A percentile compares a stretch with the other conserved stretches of the same genome.
Conservation (phyloP, 202 grass and related monocot species). For the Thinopyrum obtusiflorum region DNA sequence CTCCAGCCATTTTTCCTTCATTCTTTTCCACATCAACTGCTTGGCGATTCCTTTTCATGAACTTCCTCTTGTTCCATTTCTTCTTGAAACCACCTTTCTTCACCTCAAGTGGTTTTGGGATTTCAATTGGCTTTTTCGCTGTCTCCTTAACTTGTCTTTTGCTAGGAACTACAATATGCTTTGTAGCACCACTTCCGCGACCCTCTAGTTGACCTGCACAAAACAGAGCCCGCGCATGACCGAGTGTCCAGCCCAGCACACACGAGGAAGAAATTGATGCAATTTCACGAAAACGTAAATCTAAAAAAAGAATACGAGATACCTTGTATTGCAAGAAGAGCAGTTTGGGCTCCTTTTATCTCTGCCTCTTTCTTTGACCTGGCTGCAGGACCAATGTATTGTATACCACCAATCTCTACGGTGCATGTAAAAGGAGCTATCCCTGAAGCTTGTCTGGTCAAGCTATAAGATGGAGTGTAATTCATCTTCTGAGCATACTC, state of each 20-base stretch:
- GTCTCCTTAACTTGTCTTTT: conserved; percentile 46
- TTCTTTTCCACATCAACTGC: conserved; percentile 44
- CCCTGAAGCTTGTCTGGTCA: conserved; percentile 50
- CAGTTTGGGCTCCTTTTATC: conserved; percentile 79
- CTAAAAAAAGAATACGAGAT: neutral
- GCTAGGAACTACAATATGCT: conserved; percentile 64
- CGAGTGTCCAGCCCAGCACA: neutral
- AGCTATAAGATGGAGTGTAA: conserved; percentile 79
- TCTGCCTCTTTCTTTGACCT: conserved; percentile 81
- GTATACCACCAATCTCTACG: conserved; percentile 82
- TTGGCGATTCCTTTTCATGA: conserved; percentile 33
- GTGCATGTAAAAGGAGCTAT: conserved; percentile 64
- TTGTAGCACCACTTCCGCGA: conserved; percentile 36
- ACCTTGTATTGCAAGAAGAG: conserved; percentile 89
- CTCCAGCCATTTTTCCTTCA: conserved; percentile 13
- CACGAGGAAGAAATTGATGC: neutral
- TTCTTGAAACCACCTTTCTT: conserved; percentile 65
- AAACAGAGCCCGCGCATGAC: conserved; percentile 11
- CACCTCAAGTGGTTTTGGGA: conserved; percentile 54
- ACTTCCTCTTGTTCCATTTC: conserved; percentile 69
- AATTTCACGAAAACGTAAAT: neutral
- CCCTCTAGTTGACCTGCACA: conserved; percentile 57
- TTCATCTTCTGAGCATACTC: conserved; percentile 98
- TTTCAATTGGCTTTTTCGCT: conserved; percentile 30
- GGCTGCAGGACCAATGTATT: conserved; percentile 78